Percentiles rank a stretch among this genome's conserved stretches.
Evolutionary conservation across 257 asterid genomes (phyloP).

Genomic region (Echium plantagineum): DNA sequence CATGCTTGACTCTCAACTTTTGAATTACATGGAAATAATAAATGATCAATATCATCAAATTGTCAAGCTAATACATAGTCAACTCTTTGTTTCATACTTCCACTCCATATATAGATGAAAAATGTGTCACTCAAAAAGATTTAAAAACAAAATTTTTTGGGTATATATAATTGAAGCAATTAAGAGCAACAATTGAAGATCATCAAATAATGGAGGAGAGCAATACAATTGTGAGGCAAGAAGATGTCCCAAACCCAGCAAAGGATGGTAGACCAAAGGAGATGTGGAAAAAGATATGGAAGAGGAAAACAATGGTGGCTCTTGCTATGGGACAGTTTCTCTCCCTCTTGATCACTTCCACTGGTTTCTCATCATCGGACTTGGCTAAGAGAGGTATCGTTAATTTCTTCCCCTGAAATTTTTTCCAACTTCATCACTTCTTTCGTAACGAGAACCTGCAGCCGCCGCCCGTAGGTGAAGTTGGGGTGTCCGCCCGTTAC

Average conservation of each 20-base stretch:
- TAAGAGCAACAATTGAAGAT: neutral
- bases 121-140: neutral
- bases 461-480: too few relatives aligned
- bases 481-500: too few relatives aligned
- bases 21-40: too few relatives aligned
- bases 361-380: conserved; percentile 89
- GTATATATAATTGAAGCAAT: neutral
- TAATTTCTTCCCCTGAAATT: neutral
- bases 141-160: neutral
- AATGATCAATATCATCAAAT: too few relatives aligned
- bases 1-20: too few relatives aligned
- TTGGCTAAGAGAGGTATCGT: conserved; percentile 59
- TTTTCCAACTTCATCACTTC: neutral
- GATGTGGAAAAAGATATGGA: conserved; percentile 25
- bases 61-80: too few relatives aligned
- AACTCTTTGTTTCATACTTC: neutral
- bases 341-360: conserved; percentile 76
- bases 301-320: conserved; percentile 48
- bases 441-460: too few relatives aligned
- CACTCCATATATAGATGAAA: neutral
- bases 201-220: neutral
- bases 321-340: conserved; percentile 76
- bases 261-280: neutral
- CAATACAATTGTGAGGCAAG: neutral
- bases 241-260: neutral